A percentile compares a stretch with the other conserved stretches of the same genome.
Evolutionary conservation across 208 protist genomes (phyloP).

Genomic region (Perkinsela sp.): DNA sequence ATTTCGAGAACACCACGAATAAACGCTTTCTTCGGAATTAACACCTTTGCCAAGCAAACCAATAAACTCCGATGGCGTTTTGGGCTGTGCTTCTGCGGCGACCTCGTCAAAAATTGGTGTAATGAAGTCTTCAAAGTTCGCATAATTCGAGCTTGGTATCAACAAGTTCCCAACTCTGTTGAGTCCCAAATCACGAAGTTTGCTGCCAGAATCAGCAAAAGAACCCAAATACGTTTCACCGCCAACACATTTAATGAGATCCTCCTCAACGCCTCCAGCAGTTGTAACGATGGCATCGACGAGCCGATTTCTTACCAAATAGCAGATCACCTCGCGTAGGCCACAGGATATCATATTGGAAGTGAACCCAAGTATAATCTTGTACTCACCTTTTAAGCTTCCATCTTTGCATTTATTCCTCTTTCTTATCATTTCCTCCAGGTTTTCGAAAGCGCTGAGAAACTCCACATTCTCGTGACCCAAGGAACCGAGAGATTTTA

Average conservation of each 20-base stretch:
- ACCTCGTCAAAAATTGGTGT: conserved; percentile 79
- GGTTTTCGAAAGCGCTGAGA: too few species aligned
- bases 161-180: conserved; percentile 98
- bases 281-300: conserved; percentile 93
- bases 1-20: conserved; percentile 93
- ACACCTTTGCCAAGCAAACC: conserved; percentile 78
- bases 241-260: conserved; percentile 95
- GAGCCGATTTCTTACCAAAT: conserved; percentile 72
- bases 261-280: conserved; percentile 96
- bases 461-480: too few species aligned
- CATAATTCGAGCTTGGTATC: conserved; percentile 98
- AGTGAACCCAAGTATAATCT: conserved; percentile 95
- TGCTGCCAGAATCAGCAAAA: conserved; percentile 66
- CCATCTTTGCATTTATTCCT: too few species aligned
- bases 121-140: conserved; percentile 96
- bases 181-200: conserved; percentile 54
- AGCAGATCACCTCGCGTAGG: conserved; percentile 85
- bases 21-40: conserved; percentile 69
- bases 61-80: conserved; percentile 86
- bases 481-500: too few species aligned
- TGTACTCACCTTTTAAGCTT: conserved; percentile 9
- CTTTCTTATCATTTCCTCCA: too few species aligned
- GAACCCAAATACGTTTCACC: conserved; percentile 73
- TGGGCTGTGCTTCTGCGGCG: conserved; percentile 61
- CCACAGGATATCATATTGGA: conserved; percentile 97